phyloP scores from a whole-genome alignment of 768 basidiomycete genomes.

The Pleurotus ostreatus region DNA sequence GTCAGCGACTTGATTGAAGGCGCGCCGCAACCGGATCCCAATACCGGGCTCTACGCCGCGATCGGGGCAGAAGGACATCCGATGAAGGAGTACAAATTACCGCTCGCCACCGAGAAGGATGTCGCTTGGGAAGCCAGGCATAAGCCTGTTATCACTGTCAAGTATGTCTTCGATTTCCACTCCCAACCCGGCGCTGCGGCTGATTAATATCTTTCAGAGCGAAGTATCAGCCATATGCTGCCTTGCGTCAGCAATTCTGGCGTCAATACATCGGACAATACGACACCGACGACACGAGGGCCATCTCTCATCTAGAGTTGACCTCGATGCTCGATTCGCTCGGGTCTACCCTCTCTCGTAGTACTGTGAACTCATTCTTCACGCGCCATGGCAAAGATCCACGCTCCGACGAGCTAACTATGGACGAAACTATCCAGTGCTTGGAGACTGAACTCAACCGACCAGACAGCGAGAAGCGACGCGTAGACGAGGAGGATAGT shows the following conservation, averaged over 20 bases:
- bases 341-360: constrained; percentile 80
- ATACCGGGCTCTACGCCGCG: constrained; percentile 53
- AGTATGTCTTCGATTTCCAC: constrained; percentile 32
- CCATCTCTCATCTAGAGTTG: constrained; percentile 80
- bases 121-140: constrained; percentile 70
- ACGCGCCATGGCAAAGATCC: constrained; percentile 61
- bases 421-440: constrained; percentile 78
- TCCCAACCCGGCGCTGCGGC: background rate
- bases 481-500: constrained; percentile 47
- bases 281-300: constrained; percentile 76
- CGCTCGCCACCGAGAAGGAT: constrained; percentile 57
- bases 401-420: constrained; percentile 64
- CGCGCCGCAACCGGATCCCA: constrained; percentile 62
- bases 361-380: constrained; percentile 84
- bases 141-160: constrained; percentile 64
- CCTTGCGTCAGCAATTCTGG: constrained; percentile 90
- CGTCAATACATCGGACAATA: constrained; percentile 84
- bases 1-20: constrained; percentile 65
- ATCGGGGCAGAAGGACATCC: constrained; percentile 50
- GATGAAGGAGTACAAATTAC: constrained; percentile 73
- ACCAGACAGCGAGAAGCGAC: constrained; percentile 66
- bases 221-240: constrained; percentile 93
- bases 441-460: constrained; percentile 82
- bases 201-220: constrained; percentile 45
- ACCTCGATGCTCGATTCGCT: constrained; percentile 96